Evolutionary conservation across 306 rosid species (phyloP).

Genomic region (Arachis stenosperma): DNA sequence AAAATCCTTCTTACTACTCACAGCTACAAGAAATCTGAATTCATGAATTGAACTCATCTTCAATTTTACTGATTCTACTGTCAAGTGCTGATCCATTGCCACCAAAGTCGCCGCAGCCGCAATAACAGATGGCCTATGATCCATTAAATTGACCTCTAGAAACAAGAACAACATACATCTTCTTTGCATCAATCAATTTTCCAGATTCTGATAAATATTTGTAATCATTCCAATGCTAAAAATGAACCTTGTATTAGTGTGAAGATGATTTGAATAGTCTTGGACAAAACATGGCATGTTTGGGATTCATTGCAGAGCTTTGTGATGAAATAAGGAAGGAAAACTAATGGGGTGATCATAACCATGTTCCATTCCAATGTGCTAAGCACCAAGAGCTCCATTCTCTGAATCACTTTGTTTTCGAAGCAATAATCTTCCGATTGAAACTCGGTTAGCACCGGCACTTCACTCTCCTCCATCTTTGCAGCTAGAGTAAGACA

Average conservation of each 20-base stretch:
- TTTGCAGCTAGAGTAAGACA: slow-evolving; percentile 65
- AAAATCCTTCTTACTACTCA: slow-evolving; percentile 30
- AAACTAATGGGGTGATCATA: slow-evolving; percentile 54
- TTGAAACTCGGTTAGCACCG: slow-evolving; percentile 44
- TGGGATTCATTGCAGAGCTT: slow-evolving; percentile 49
- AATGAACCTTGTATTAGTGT: slow-evolving; percentile 49
- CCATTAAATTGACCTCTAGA: slow-evolving; percentile 52
- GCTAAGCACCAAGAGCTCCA: slow-evolving; percentile 62
- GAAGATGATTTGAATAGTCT: slow-evolving; percentile 43
- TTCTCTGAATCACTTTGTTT: slow-evolving; percentile 45
- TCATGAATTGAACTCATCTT: slow-evolving; percentile 52
- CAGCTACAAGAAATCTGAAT: slow-evolving; percentile 42
- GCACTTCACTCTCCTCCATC: slow-evolving; percentile 54
- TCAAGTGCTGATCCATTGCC: slow-evolving; percentile 48
- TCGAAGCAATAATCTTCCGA: slow-evolving; percentile 43
- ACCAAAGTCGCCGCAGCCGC: slow-evolving; percentile 62
- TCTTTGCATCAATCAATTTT: background rate
- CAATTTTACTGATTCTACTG: slow-evolving; percentile 44
- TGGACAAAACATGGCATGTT: slow-evolving; percentile 28
- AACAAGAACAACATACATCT: background rate
- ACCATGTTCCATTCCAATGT: slow-evolving; percentile 61
- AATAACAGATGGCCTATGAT: slow-evolving; percentile 54
- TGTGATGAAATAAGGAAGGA: slow-evolving; percentile 53
- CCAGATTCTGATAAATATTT: background rate
- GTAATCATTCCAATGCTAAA: background rate